phyloP scores from a whole-genome alignment of 2,329 filamentous ascomycete genomes.

The Epichloe hybrida region DNA sequence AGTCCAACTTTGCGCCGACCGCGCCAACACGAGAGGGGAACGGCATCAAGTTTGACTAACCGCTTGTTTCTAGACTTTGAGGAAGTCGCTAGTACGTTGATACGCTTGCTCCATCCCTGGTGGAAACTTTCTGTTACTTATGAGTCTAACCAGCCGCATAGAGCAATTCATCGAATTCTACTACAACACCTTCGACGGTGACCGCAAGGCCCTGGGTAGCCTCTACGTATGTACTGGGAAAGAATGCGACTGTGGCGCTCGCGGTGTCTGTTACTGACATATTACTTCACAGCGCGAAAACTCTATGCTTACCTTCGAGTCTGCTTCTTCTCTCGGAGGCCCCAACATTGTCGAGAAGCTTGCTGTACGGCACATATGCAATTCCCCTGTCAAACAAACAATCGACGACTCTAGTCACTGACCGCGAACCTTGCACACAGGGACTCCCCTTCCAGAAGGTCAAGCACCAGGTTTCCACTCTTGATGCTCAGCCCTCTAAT shows the following conservation, averaged over 20 bases:
- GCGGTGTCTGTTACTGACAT: conserved; percentile 2
- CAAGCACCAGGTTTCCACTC: conserved; percentile 60
- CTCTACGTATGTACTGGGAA: conserved; percentile 68
- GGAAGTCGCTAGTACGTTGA: conserved; percentile 32
- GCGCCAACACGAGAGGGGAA: conserved; percentile 6
- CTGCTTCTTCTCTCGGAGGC: conserved; percentile 48
- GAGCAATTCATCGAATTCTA: conserved; percentile 84
- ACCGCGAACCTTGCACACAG: conserved; percentile 29
- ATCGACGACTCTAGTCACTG: conserved; percentile 1
- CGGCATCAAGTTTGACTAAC: conserved; percentile 9
- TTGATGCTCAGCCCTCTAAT: conserved; percentile 70
- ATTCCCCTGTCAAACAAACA: not conserved
- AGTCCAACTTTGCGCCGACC: not conserved
- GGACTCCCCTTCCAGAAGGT: conserved; percentile 69
- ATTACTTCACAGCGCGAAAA: conserved; percentile 47
- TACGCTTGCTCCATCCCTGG: not conserved
- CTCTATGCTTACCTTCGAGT: conserved; percentile 94
- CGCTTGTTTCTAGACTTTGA: conserved; percentile 25
- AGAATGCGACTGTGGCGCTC: not conserved
- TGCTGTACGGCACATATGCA: conserved; percentile 36
- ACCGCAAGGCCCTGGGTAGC: conserved; percentile 48
- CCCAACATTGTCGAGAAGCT: conserved; percentile 67
- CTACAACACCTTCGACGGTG: conserved; percentile 72
- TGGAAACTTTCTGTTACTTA: not conserved
- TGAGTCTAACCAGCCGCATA: conserved; percentile 22